Base-by-base conservation (phyloP, 1,284 basidiomycete genomes). In the Leccinum ponderosum region DNA sequence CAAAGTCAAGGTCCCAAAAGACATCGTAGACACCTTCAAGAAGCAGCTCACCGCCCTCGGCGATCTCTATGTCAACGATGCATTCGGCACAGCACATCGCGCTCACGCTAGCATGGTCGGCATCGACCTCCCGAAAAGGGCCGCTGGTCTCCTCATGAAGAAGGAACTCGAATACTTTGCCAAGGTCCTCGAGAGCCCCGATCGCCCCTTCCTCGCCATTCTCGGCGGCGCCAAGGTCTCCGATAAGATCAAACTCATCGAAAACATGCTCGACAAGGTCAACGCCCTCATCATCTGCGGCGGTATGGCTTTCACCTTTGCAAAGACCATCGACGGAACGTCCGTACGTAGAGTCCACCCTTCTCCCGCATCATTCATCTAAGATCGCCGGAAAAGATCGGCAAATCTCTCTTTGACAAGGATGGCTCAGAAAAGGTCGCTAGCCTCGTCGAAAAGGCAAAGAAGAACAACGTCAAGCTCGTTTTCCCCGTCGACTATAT, bases 281-380 rank as follows among this genome's bases (percentile, higher is more conserved):
- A 84, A 99, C 81, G 93, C 91, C 57, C 82, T 99, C 68, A 98
- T 99, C 78, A 94, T 99, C 70, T 94, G 94, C 70, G 97, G 97
- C 74, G 97, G 97, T 53, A 99, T 99, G 97, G 94, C 95, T 54
- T 99, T 98, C 81, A 99, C 97, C 64, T 99, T 99, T 85, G 97
- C 97, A 81, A 99, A 98, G 84, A 92, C 89, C 6, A 83, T 98
- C 58, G 84, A 98, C 64, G 84, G 87, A 66, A 85, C 97, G 62
- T 72, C 87, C 54, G 92, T 92, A 69, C 68, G 84, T 75, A 53
- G 1, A 22, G 11, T 51, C 12, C 25, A 14, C 53, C 9, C 1
- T 44, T 53, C 17, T 53, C 12, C 9, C 4, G 11, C 31, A 4
- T 33, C 6, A 1, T 12, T 47, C 60, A 39, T 58, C 57, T 62